Evolutionary conservation across 441 rosid genomes (phyloP), one percentile per base, ranked within the genome.

Genomic region (Erodium trifolium): DNA sequence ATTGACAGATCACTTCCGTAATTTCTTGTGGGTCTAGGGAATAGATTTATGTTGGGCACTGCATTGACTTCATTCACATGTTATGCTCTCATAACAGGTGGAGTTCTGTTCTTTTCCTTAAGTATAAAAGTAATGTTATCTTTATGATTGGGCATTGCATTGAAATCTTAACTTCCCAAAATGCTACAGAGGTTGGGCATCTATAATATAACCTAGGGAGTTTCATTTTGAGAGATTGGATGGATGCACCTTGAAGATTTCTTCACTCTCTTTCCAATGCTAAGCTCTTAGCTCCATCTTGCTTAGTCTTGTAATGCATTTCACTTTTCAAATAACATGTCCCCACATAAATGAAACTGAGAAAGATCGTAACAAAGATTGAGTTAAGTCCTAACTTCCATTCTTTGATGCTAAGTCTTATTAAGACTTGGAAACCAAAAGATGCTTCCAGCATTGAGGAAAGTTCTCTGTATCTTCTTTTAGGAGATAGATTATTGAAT

Each of bases 371-470:
- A 17, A 16, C 63, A 57, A 57, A 57, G 63, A 57, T 8, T 16
- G 62, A 55, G 34, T 37, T 7, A 55, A 55, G 19, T 17, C 23
- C 62, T 2, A 5, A 55, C 62, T 4, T 47, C 53, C 53, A 47
- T 55, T 55, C 62, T 55, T 13, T 55, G 62, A 18, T 4, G 63
- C 63, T 17, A 13, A 49, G 14, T n/a, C 57, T 13, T 2, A 57
- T 57, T 18, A 57, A 16, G 63, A 57, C 29, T 57, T 57, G 27
- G 63, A 41, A 57, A 57, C 60, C 60, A 53, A 53, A 14, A 16
- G 23, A 53, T 53, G 19, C 23, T 17, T 14, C 60, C 60, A 16
- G 8, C 16, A 53, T 6, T 53, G 14, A 16, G 18, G 14, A 53
- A 16, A 17, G 19, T 17, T 1, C 10, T 53, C 9, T 5, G 19